Conservation (phyloP, 2,329 filamentous ascomycete genomes). For the Didymella glomerata region DNA sequence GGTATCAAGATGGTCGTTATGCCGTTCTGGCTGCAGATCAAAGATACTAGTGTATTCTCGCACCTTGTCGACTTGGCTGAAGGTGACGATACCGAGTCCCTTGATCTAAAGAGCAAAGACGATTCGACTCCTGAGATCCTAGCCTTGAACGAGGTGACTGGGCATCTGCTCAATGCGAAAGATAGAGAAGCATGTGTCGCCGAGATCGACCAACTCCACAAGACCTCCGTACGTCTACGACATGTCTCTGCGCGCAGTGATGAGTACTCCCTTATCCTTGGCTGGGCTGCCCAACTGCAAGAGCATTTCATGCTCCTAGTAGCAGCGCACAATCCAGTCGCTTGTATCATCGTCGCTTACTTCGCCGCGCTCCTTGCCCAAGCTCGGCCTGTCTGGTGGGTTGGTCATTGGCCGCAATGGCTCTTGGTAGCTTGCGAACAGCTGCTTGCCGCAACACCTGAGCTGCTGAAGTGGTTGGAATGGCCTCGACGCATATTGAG, state of each 20-base stretch:
- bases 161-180: slow-evolving; percentile 30
- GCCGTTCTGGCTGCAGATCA: slow-evolving; percentile 35
- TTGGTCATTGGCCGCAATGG: slow-evolving; percentile 41
- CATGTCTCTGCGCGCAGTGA: slow-evolving; percentile 33
- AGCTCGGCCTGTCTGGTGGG: slow-evolving; percentile 39
- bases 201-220: slow-evolving; percentile 39
- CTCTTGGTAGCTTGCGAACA: slow-evolving; percentile 36
- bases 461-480: slow-evolving; percentile 40
- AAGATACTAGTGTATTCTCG: slow-evolving; percentile 28
- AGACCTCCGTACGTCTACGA: slow-evolving; percentile 29
- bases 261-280: slow-evolving; percentile 35
- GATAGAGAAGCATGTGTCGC: slow-evolving; percentile 32
- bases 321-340: slow-evolving; percentile 38
- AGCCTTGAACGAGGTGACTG: slow-evolving; percentile 34
- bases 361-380: slow-evolving; percentile 39
- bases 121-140: slow-evolving; percentile 33
- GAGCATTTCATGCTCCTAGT: slow-evolving; percentile 39
- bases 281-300: slow-evolving; percentile 35
- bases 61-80: slow-evolving; percentile 26
- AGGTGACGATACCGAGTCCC: slow-evolving; percentile 19
- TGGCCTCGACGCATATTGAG: slow-evolving; percentile 37
- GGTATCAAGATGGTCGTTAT: slow-evolving; percentile 39
- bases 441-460: slow-evolving; percentile 35
- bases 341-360: slow-evolving; percentile 39
- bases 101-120: slow-evolving; percentile 26